These are phyloP conservation scores for Penicillium occitanis DNA, from an alignment of 2,329 filamentous ascomycete species.

Conservation along the genomic window DNA sequence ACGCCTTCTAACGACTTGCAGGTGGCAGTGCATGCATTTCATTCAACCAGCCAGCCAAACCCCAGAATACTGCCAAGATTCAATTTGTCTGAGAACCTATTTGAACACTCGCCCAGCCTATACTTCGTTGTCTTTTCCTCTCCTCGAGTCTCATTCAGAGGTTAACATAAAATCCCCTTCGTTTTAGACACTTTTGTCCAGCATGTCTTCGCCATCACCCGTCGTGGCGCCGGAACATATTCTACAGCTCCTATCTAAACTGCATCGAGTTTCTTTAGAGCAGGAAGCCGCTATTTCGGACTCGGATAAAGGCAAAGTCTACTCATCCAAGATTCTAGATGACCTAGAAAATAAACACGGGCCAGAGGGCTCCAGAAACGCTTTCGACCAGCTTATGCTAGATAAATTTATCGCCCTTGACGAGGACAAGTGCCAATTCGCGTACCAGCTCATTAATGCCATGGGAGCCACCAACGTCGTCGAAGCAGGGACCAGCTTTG, in stretches of 20 bases:
- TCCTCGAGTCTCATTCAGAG: neutral
- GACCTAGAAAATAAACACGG: constrained; percentile 21
- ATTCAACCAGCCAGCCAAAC: neutral
- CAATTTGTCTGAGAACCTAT: neutral
- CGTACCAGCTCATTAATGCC: constrained; percentile 34
- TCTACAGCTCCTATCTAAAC: constrained; percentile 25
- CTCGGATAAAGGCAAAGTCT: constrained; percentile 24
- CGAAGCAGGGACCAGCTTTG: constrained; percentile 46
- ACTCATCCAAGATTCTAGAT: constrained; percentile 25
- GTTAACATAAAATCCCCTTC: neutral
- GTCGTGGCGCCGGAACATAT: constrained; percentile 26
- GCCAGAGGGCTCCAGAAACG: constrained; percentile 10
- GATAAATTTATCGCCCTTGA: constrained; percentile 48
- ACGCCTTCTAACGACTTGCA: neutral
- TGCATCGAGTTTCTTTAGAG: constrained; percentile 26
- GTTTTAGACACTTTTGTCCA: neutral
- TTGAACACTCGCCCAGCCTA: neutral
- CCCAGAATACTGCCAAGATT: neutral
- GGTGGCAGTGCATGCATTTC: neutral
- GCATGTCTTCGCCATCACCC: neutral
- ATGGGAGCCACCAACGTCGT: constrained; percentile 29
- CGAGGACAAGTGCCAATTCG: constrained; percentile 41
- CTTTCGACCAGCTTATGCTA: constrained; percentile 29
- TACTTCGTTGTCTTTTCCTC: too few relatives aligned
- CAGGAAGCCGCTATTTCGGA: constrained; percentile 27